Percentiles rank a stretch among this genome's conserved stretches.
phyloP scores from a whole-genome alignment of 2,329 filamentous ascomycete species.

The Botrytis tulipae region DNA sequence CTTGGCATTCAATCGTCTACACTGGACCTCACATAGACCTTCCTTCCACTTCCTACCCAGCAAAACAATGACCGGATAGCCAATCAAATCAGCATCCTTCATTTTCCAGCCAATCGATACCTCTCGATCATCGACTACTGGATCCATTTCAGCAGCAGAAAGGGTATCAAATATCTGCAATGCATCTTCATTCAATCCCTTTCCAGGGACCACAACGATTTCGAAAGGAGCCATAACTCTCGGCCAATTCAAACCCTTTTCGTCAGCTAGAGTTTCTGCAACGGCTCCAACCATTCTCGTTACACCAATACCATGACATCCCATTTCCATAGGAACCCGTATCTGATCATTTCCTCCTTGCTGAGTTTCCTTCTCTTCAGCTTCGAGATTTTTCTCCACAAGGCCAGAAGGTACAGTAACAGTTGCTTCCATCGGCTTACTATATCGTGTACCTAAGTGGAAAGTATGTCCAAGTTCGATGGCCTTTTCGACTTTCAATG shows the following conservation, averaged over 20 bases:
- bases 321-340: conserved; percentile 74
- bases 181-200: conserved; percentile 48
- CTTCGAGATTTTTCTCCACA: conserved; percentile 24
- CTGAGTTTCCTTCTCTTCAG: background rate
- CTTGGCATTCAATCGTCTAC: conserved; percentile 32
- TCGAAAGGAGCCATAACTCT: conserved; percentile 82
- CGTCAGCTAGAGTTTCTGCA: conserved; percentile 71
- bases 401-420: conserved; percentile 48
- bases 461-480: conserved; percentile 96
- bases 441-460: conserved; percentile 87
- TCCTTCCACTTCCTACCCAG: conserved; percentile 68
- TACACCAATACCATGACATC: conserved; percentile 92
- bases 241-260: conserved; percentile 82
- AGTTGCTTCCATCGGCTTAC: conserved; percentile 65
- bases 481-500: conserved; percentile 65
- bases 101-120: conserved; percentile 79
- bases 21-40: conserved; percentile 37
- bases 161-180: conserved; percentile 64
- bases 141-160: conserved; percentile 49
- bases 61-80: conserved; percentile 81
- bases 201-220: conserved; percentile 60
- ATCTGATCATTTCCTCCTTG: background rate
- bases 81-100: conserved; percentile 83
- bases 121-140: conserved; percentile 70
- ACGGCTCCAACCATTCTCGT: conserved; percentile 87